Conservation (phyloP, 2,329 filamentous ascomycete genomes). For the Ciborinia camelliae region DNA sequence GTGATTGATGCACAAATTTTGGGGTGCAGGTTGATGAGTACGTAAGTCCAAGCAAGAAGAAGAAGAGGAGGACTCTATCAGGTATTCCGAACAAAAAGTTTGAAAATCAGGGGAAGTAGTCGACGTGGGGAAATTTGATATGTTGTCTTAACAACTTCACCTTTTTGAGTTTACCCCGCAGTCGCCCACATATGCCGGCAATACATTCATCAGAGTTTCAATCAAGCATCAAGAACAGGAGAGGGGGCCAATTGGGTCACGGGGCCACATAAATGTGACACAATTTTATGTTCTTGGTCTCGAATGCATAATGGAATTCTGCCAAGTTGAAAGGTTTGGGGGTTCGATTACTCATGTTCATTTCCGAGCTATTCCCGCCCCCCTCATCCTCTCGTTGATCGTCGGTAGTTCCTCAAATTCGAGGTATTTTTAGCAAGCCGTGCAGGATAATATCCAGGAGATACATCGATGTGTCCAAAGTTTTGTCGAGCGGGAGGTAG, state of each 20-base stretch:
- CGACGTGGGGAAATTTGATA: background rate
- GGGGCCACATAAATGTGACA: background rate
- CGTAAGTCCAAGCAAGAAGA: background rate
- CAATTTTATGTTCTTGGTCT: background rate
- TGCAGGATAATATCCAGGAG: background rate
- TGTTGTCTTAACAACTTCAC: background rate
- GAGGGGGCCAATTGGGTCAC: background rate
- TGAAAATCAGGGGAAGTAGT: background rate
- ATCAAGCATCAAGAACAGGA: background rate
- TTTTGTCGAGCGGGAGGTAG: background rate
- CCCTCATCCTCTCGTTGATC: background rate
- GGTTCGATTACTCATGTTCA: background rate
- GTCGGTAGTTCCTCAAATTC: background rate
- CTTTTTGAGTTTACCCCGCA: slow-evolving; percentile 6
- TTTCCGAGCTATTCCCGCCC: background rate
- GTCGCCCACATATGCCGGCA: background rate
- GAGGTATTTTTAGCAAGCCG: background rate
- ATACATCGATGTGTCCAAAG: background rate
- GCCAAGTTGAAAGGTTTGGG: background rate
- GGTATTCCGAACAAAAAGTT: too few relatives aligned
- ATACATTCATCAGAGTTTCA: background rate
- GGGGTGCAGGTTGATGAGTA: background rate
- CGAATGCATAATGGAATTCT: background rate
- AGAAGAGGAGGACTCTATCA: background rate
- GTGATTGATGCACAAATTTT: slow-evolving; percentile 10